Evolutionary conservation across 2,329 filamentous ascomycete species (phyloP).

Genomic region (Trichoderma gracile): DNA sequence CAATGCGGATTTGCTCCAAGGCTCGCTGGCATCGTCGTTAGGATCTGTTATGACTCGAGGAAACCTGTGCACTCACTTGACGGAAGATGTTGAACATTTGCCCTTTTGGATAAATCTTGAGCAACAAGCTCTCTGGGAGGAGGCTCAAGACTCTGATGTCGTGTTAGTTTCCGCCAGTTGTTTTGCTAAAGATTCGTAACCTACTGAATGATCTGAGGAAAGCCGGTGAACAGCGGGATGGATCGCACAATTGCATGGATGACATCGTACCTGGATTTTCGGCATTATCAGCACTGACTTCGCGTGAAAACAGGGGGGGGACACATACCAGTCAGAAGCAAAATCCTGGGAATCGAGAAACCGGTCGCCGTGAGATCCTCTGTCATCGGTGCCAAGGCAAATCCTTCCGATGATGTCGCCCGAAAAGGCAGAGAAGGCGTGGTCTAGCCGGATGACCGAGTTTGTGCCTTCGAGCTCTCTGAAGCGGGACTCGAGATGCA

Average conservation of each 20-base stretch:
- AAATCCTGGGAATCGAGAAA: neutral
- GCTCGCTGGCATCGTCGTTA: neutral
- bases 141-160: neutral
- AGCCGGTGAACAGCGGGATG: conserved; percentile 1
- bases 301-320: neutral
- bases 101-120: neutral
- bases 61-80: neutral
- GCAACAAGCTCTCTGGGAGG: neutral
- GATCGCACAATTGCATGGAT: conserved; percentile 6
- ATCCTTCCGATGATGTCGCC: conserved; percentile 1
- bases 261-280: neutral
- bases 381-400: conserved; percentile 4
- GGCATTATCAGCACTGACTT: neutral
- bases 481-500: neutral
- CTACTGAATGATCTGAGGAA: neutral
- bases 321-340: conserved; percentile 1
- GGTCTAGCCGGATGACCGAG: neutral
- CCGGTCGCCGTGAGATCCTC: conserved; percentile 5
- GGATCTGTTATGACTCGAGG: neutral
- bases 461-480: conserved; percentile 4
- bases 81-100: conserved; percentile 14
- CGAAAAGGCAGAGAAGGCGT: conserved; percentile 3
- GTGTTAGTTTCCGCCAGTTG: neutral
- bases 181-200: neutral
- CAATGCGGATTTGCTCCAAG: conserved; percentile 3